These are phyloP conservation scores for Fusarium tanahbumbuense DNA, from an alignment of 2,329 filamentous ascomycete genomes.

Conservation along the genomic window DNA sequence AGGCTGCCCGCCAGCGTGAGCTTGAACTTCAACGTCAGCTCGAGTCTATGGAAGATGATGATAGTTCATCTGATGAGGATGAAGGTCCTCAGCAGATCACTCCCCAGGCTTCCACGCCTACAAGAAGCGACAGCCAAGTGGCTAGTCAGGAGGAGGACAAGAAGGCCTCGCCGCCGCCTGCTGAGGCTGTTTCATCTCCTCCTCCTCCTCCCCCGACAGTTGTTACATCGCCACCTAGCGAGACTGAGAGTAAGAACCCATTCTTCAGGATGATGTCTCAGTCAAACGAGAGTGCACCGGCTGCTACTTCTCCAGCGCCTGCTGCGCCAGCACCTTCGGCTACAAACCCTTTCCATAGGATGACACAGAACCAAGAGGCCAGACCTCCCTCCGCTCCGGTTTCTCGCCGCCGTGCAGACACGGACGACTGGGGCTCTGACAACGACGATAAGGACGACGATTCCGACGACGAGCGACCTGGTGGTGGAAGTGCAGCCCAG, in stretches of 20 bases:
- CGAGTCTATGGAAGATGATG: constrained; percentile 78
- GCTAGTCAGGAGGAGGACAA: constrained; percentile 67
- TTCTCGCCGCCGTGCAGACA: constrained; percentile 66
- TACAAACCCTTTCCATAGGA: constrained; percentile 96
- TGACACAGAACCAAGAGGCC: constrained; percentile 76
- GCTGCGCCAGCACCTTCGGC: constrained; percentile 53
- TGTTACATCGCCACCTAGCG: constrained; percentile 66
- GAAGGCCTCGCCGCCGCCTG: constrained; percentile 62
- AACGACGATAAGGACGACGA: constrained; percentile 66
- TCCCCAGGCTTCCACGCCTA: constrained; percentile 69
- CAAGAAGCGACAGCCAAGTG: constrained; percentile 62
- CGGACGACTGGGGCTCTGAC: constrained; percentile 86
- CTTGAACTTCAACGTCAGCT: constrained; percentile 89
- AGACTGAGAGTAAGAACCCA: constrained; percentile 89
- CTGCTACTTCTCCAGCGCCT: constrained; percentile 55
- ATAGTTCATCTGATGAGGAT: constrained; percentile 83
- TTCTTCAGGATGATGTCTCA: constrained; percentile 92
- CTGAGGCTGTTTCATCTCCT: constrained; percentile 52
- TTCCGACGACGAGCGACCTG: constrained; percentile 76
- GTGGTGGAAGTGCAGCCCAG: constrained; percentile 87
- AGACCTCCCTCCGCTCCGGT: constrained; percentile 60
- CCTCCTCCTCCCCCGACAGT: constrained; percentile 64
- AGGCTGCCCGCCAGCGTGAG: constrained; percentile 89
- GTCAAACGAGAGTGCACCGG: constrained; percentile 63
- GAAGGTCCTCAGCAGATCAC: constrained; percentile 79